Evolutionary conservation across 129 eudicot species (phyloP), one percentile per base, ranked within the genome.

Genomic region (Flaveria linearis): DNA sequence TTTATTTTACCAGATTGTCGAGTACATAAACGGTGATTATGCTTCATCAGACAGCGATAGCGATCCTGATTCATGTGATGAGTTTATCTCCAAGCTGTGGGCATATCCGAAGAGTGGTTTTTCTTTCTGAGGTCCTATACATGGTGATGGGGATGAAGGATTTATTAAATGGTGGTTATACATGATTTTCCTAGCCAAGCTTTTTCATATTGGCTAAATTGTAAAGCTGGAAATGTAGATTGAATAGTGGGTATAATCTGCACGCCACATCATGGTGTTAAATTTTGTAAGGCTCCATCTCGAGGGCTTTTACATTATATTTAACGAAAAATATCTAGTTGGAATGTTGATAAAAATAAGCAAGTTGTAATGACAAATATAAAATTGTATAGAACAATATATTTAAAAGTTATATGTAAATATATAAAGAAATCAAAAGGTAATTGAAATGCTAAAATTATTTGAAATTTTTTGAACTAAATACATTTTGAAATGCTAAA

Each of bases 1-100:
- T 78, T 80, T 68, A 45, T 63, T 61, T 66, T 43, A 74, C 43
- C 89, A 91, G 97, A 87, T 90, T 81, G 92, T 84, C 20, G 87
- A 84, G 30, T 86, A 75, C 62, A 51, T 92, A 47, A 51, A 83
- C 25, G 82, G 87, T 26, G 88, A 74, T 20, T 60, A 39, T 68
- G 65, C 72, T 20, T 82, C 87, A 55, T 85, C 89, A 33, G 82
- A 90, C 20, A 90, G 88, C 68, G 97, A 93, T 61, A 84, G 81
- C 30, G 98, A 93, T 74, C 69, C 78, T 2, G 91, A 90, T 65
- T 66, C 75, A 67, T 80, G 30, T 28, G 91, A 85, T 56, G 83
- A 70, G 5, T 68, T 56, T 30, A 28, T 20, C 64, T 72, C 78
- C 66, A 81, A 73, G 86, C 85, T 89, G 56, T 92, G 97, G 97